These are phyloP conservation scores for Thermoascus crustaceus DNA, from an alignment of 2,329 filamentous ascomycete species.

Conservation along the genomic window DNA sequence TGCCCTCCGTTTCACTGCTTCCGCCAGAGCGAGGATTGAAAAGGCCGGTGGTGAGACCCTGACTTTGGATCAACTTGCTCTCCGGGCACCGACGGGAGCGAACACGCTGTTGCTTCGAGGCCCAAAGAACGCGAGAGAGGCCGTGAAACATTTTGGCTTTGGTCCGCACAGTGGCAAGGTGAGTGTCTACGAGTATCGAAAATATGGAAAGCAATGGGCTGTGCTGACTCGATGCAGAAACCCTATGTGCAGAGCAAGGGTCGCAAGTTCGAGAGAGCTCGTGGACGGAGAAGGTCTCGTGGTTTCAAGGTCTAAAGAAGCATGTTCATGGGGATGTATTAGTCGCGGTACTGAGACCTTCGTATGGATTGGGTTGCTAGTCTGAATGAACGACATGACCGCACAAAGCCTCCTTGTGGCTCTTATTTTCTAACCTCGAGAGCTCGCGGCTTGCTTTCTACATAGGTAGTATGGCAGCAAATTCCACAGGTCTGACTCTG, in stretches of 20 bases:
- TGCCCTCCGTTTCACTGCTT: conserved; percentile 92
- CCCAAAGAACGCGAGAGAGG: conserved; percentile 96
- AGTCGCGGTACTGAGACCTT: conserved; percentile 3
- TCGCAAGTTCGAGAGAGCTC: conserved; percentile 97
- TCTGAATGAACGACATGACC: conserved; percentile 4
- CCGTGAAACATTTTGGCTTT: conserved; percentile 98
- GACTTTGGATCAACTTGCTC: conserved; percentile 94
- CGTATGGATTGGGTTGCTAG: conserved; percentile 3
- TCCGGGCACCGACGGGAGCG: conserved; percentile 87
- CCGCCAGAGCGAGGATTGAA: conserved; percentile 84
- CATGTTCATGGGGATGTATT: conserved; percentile 4
- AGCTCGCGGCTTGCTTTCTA: conserved; percentile 1
- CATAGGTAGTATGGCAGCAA: not conserved
- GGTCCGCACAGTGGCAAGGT: conserved; percentile 98
- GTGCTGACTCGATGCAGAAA: conserved; percentile 54
- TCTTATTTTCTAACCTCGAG: conserved; percentile 1
- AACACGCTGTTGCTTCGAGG: conserved; percentile 97
- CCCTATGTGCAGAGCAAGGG: conserved; percentile 97
- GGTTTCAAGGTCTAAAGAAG: conserved; percentile 97
- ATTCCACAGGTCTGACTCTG: not conserved
- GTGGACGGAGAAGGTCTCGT: conserved; percentile 95
- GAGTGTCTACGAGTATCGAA: conserved; percentile 25
- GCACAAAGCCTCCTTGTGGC: not conserved
- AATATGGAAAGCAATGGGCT: conserved; percentile 10
- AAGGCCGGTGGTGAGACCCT: conserved; percentile 91